Evolutionary conservation across 768 basidiomycete genomes (phyloP).

Genomic region (Paxillus rubicundulus): DNA sequence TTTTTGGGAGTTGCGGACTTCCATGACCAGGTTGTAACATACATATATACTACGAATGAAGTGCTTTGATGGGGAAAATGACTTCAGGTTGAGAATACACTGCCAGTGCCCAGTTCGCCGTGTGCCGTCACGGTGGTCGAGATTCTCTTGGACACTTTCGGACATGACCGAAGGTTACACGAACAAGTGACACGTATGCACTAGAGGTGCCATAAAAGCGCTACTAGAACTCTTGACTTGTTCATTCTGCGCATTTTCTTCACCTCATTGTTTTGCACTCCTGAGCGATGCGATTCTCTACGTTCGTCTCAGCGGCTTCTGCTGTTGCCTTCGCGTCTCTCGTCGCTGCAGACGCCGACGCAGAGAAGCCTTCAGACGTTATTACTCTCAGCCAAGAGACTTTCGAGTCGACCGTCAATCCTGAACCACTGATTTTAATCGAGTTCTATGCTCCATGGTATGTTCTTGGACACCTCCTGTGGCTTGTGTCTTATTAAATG

Average conservation of each 20-base stretch:
- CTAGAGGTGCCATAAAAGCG: conserved; percentile 21
- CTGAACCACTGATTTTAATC: conserved; percentile 77
- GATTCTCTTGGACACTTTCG: background rate
- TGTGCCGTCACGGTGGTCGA: background rate
- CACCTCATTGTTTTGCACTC: conserved; percentile 22
- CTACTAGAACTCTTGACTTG: background rate
- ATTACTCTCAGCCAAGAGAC: conserved; percentile 64
- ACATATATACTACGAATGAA: background rate
- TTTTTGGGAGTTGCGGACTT: no score
- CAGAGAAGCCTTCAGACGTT: conserved; percentile 66
- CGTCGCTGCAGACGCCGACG: conserved; percentile 44
- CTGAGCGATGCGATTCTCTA: conserved; percentile 62
- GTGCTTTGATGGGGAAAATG: background rate
- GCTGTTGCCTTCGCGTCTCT: conserved; percentile 53
- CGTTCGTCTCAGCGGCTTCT: conserved; percentile 47
- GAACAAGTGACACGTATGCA: conserved; percentile 32
- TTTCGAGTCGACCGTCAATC: conserved; percentile 64
- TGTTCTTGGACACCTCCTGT: background rate
- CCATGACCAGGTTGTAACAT: no score
- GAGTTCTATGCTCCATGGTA: conserved; percentile 96
- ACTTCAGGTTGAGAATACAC: background rate
- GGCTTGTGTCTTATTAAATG: background rate
- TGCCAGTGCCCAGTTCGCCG: no score
- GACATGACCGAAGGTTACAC: background rate
- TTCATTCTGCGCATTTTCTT: background rate